Evolutionary conservation across 306 rosid genomes (phyloP).

Genomic region (Cucumis cinereus): DNA sequence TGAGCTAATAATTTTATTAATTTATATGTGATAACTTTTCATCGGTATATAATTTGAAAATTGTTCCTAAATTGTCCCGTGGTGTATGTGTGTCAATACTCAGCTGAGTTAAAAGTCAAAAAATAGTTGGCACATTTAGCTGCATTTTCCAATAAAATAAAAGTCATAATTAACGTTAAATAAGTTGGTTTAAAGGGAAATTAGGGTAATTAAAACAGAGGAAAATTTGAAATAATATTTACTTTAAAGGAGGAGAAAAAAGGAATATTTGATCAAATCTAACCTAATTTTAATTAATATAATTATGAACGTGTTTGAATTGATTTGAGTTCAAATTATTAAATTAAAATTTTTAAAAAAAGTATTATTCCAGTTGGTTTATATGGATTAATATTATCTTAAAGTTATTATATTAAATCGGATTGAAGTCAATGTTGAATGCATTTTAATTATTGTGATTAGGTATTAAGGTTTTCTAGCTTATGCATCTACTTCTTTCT

Average conservation of each 20-base stretch:
- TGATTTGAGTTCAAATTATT: background rate
- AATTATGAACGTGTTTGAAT: background rate
- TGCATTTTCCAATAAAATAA: background rate
- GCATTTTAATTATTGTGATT: background rate
- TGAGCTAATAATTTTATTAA: too few relatives aligned
- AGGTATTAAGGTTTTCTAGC: background rate
- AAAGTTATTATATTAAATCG: background rate
- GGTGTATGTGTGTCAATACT: too few relatives aligned
- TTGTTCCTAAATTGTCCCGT: too few relatives aligned
- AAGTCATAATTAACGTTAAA: background rate
- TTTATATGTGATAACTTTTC: too few relatives aligned
- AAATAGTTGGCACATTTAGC: background rate
- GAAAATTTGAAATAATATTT: background rate
- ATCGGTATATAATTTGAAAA: too few relatives aligned
- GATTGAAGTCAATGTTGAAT: background rate
- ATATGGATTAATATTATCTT: background rate
- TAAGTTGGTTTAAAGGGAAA: background rate
- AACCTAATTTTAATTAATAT: background rate
- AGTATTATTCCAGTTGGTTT: background rate
- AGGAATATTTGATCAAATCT: background rate
- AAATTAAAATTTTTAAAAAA: background rate
- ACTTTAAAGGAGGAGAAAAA: background rate
- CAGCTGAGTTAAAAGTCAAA: too few relatives aligned
- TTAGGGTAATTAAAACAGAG: background rate
- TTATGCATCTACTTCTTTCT: background rate